phyloP scores from a whole-genome alignment of 441 rosid species.

The Isatis lusitanica region DNA sequence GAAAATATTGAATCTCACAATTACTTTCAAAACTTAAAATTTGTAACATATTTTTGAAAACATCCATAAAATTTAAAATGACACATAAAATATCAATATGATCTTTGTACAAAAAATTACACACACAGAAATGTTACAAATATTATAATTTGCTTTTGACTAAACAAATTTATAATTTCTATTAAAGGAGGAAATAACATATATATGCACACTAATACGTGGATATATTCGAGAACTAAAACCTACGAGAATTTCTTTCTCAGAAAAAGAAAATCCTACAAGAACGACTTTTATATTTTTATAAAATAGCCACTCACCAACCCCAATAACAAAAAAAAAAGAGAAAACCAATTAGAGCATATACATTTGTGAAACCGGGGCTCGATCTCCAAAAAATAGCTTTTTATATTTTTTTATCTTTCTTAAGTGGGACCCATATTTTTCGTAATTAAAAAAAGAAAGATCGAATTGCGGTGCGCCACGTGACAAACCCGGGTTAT shows the following conservation, averaged over 20 bases:
- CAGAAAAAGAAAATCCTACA: not conserved
- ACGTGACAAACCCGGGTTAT: too few relatives aligned
- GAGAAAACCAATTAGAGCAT: not conserved
- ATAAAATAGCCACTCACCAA: conserved; percentile 7
- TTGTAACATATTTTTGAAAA: not conserved
- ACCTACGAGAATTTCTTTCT: too few relatives aligned
- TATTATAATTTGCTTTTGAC: not conserved
- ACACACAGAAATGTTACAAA: not conserved
- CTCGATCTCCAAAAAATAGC: too few relatives aligned
- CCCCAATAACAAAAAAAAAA: not conserved
- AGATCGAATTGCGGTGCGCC: too few relatives aligned
- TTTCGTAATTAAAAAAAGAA: too few relatives aligned
- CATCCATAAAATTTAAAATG: not conserved
- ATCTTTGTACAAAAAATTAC: not conserved
- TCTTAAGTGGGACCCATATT: too few relatives aligned
- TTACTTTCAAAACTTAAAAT: not conserved
- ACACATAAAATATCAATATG: not conserved
- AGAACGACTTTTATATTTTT: not conserved
- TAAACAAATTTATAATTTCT: not conserved
- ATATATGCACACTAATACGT: not conserved
- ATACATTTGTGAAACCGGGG: too few relatives aligned
- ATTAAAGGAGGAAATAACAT: not conserved
- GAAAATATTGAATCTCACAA: not conserved
- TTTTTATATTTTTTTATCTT: too few relatives aligned
- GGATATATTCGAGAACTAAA: not conserved